Evolutionary conservation across 2,329 filamentous ascomycete genomes (phyloP).

Genomic region (Immersiporthe knoxdaviesiana): DNA sequence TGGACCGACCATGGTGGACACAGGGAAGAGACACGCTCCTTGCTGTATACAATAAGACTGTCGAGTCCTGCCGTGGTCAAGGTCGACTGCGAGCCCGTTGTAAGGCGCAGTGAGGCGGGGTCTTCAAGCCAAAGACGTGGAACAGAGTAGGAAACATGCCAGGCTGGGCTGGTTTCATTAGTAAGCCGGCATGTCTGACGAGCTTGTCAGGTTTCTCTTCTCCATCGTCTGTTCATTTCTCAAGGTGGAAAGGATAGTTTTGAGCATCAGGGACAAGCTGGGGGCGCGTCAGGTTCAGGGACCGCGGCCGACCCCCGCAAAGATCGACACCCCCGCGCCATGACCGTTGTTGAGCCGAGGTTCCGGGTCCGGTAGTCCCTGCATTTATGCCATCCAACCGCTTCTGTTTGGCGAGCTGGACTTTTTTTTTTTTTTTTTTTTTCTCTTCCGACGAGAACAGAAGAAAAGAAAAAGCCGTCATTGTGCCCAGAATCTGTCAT

Average conservation of each 20-base stretch:
- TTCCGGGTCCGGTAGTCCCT: neutral
- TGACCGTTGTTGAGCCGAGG: neutral
- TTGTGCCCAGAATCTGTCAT: neutral
- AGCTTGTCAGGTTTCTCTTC: neutral
- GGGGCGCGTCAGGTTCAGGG: neutral
- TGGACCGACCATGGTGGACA: constrained; percentile 40
- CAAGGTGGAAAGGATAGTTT: neutral
- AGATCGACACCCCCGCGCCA: neutral
- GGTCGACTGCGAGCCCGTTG: neutral
- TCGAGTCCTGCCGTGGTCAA: neutral
- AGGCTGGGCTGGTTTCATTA: neutral
- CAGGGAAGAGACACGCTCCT: too few relatives aligned
- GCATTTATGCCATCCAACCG: neutral
- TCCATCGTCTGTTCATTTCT: neutral
- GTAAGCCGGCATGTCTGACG: neutral
- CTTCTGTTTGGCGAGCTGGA: neutral
- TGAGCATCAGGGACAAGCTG: neutral
- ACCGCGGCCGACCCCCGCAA: neutral
- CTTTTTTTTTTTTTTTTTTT: neutral
- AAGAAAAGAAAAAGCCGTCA: neutral
- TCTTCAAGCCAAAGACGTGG: neutral
- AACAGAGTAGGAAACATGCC: neutral
- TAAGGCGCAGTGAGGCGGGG: neutral
- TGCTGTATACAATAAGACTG: neutral
- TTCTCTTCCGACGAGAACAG: too few relatives aligned